Conservation (phyloP, 2,329 filamentous ascomycete species). For the Xylaria sp. region DNA sequence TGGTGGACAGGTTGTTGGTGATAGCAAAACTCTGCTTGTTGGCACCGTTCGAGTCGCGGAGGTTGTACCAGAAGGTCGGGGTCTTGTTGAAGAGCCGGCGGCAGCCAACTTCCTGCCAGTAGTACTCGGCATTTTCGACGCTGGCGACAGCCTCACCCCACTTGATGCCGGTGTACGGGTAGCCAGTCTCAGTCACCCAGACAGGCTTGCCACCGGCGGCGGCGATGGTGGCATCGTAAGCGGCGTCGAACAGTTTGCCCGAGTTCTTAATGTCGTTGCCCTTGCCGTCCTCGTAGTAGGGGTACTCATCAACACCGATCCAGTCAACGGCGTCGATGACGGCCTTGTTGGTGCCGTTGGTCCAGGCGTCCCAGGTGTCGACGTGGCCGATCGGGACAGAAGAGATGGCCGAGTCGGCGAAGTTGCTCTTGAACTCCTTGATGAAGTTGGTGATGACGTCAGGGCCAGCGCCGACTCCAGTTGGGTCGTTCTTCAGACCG, state of each 20-base stretch:
- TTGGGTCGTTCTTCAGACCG: constrained; percentile 44
- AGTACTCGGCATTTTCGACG: constrained; percentile 58
- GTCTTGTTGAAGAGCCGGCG: constrained; percentile 42
- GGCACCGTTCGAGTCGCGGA: constrained; percentile 48
- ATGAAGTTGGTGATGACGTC: constrained; percentile 67
- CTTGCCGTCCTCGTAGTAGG: constrained; percentile 61
- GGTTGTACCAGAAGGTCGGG: constrained; percentile 52
- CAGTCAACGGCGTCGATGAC: constrained; percentile 65
- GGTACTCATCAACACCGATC: constrained; percentile 64
- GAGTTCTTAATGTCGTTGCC: constrained; percentile 57
- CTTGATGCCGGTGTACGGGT: constrained; percentile 62
- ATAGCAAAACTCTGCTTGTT: constrained; percentile 43
- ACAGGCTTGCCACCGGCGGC: constrained; percentile 67
- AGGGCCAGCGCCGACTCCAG: constrained; percentile 51
- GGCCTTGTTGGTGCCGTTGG: constrained; percentile 59
- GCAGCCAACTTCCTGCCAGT: constrained; percentile 51
- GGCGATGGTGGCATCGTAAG: constrained; percentile 49
- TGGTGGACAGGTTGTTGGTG: constrained; percentile 39
- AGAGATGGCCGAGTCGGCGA: constrained; percentile 53
- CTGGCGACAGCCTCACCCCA: constrained; percentile 59
- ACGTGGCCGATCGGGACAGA: constrained; percentile 63
- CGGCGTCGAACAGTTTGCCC: constrained; percentile 56
- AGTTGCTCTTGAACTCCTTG: constrained; percentile 62
- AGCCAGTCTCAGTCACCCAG: constrained; percentile 73
- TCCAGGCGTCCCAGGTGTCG: constrained; percentile 66